phyloP scores from a whole-genome alignment of 768 basidiomycete species.

The Neoboletus subvelutipes region DNA sequence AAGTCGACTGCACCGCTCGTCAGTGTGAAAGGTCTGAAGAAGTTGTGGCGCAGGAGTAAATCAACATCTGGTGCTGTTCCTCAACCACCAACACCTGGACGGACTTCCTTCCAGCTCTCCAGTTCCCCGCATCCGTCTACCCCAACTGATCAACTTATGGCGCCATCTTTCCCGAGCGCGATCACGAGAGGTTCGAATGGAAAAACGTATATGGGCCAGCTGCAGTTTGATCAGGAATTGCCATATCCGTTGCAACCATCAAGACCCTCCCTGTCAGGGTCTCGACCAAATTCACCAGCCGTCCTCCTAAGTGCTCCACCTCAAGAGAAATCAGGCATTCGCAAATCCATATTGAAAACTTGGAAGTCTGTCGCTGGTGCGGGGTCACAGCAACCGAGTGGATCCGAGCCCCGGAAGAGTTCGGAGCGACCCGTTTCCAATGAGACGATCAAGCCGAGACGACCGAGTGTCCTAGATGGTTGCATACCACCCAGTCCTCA shows the following conservation, averaged over 20 bases:
- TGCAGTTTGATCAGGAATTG: slow-evolving; percentile 64
- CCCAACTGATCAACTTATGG: slow-evolving; percentile 30
- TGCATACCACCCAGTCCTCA: slow-evolving; percentile 62
- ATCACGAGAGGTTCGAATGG: slow-evolving; percentile 18
- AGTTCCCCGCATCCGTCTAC: slow-evolving; percentile 34
- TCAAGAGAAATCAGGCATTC: slow-evolving; percentile 46
- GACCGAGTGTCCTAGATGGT: slow-evolving; percentile 48
- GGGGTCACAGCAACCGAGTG: slow-evolving; percentile 29
- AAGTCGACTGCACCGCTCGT: slow-evolving; percentile 52
- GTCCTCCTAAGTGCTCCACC: slow-evolving; percentile 16
- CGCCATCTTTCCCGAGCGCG: slow-evolving; percentile 28
- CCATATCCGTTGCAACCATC: slow-evolving; percentile 49
- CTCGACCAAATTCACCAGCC: slow-evolving; percentile 30
- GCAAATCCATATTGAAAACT: slow-evolving; percentile 72
- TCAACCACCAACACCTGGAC: slow-evolving; percentile 37
- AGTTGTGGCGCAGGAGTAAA: slow-evolving; percentile 77
- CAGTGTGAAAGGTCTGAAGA: slow-evolving; percentile 71
- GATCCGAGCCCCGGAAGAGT: slow-evolving; percentile 37
- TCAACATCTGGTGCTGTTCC: slow-evolving; percentile 35
- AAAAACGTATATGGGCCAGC: slow-evolving; percentile 40
- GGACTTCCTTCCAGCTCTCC: slow-evolving; percentile 34
- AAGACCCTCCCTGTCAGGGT: slow-evolving; percentile 35
- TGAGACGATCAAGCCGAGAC: slow-evolving; percentile 38
- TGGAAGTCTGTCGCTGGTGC: slow-evolving; percentile 51
- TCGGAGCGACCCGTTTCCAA: slow-evolving; percentile 38